Base-by-base conservation (phyloP, 331 rosid genomes). In the Dryas integrifolia region DNA sequence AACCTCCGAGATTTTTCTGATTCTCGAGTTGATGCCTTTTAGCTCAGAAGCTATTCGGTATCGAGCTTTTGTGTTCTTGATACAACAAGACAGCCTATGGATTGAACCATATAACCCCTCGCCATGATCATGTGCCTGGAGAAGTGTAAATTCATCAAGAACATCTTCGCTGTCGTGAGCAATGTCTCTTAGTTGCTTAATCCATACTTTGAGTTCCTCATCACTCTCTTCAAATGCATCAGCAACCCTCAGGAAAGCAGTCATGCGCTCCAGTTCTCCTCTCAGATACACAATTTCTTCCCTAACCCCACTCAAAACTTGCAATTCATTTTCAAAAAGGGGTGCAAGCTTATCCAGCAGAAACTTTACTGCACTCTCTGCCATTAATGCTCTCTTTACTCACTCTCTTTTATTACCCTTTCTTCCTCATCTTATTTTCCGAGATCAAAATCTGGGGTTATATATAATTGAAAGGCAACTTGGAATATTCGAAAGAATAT, bases 121-220 rank as follows among this genome's bases (percentile, higher is more conserved):
- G 11, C 51, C 53, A 3, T 40, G 72, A 55, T 56, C 52, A 55
- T 74, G 79, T 9, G 61, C 55, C 15, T 66, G 66, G 40, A 67
- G 72, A 65, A 69, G 58, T 41, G 58, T n/a, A 60, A 75, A 74
- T 39, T 75, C 80, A 38, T 69, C 80, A 5, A 80, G 57, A 58
- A 45, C 43, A 47, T 75, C 84, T 66, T 75, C 80, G 2, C 69
- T 61, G 48, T 80, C 80, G 2, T 65, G 46, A 72, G 75, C 77
- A 44, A 81, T 48, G 24, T 81, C 78, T 66, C 80, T 70, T 3
- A 76, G 72, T 72, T 81, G 81, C 53, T 72, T 72, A 21, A 76
- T 74, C 84, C 84, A 81, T 7, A 51, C 77, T 81, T 65, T 73
- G 74, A 81, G 30, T 51, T 76, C 81, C 6, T 44, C 71, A 46